These are phyloP conservation scores for Prototheca cutis DNA, from an alignment of 163 green algal genomes.

Conservation along the genomic window DNA sequence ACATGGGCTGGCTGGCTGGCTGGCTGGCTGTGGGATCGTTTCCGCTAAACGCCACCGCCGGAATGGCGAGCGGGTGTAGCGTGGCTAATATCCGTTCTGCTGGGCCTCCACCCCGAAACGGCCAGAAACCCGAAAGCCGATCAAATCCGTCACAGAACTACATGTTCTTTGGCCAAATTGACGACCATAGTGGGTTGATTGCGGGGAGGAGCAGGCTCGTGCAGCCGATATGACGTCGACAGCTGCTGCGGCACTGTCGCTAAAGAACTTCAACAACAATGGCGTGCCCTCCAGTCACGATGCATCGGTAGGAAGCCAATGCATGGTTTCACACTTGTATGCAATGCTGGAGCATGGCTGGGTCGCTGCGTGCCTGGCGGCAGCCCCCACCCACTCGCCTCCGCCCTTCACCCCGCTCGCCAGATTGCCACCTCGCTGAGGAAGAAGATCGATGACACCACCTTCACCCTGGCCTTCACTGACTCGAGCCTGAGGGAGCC, in stretches of 20 bases:
- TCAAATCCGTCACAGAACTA: too few relatives aligned
- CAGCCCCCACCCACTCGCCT: background rate
- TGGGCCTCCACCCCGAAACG: too few relatives aligned
- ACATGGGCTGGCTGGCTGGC: too few relatives aligned
- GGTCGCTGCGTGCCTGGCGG: background rate
- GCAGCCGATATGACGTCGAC: conserved; percentile 30
- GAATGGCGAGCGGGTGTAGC: too few relatives aligned
- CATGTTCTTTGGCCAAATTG: too few relatives aligned
- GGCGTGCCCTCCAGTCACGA: background rate
- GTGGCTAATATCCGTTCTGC: too few relatives aligned
- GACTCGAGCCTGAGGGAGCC: conserved; percentile 15
- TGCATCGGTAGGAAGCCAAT: conserved; percentile 2
- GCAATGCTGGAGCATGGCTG: too few relatives aligned
- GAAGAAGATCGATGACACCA: conserved; percentile 11
- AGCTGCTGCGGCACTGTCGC: conserved; percentile 4
- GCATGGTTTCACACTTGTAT: background rate
- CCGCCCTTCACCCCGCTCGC: background rate
- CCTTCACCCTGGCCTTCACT: conserved; percentile 15
- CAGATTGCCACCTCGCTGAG: conserved; percentile 1
- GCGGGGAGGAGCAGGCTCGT: too few relatives aligned
- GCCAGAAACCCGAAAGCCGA: too few relatives aligned
- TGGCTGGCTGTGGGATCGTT: too few relatives aligned
- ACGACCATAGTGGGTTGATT: too few relatives aligned
- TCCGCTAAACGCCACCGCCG: too few relatives aligned
- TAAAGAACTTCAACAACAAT: conserved; percentile 13